Conservation (phyloP, 768 basidiomycete species). For the Psilocybe tampanensis region DNA sequence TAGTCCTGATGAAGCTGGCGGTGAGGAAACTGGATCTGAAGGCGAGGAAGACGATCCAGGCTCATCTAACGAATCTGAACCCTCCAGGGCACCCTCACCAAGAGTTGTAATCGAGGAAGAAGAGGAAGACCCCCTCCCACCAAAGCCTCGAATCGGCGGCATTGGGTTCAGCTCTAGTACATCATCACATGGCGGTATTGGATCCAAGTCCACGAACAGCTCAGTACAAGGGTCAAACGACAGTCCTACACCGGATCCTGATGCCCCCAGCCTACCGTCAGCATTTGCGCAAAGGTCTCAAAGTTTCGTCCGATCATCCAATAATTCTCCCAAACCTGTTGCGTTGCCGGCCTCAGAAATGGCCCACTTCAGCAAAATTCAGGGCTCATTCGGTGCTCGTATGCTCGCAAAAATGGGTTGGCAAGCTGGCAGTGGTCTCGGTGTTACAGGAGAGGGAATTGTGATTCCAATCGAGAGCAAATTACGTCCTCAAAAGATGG, state of each 20-base stretch:
- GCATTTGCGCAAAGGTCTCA: conserved; percentile 38
- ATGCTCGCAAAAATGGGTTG: conserved; percentile 97
- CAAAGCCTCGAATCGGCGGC: conserved; percentile 45
- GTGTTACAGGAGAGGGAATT: conserved; percentile 76
- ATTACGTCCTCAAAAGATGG: conserved; percentile 81
- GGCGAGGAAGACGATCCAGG: conserved; percentile 38
- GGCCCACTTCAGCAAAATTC: conserved; percentile 82
- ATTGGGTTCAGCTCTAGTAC: conserved; percentile 18
- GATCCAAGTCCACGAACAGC: conserved; percentile 16
- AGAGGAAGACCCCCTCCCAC: conserved; percentile 33
- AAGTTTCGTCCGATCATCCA: conserved; percentile 55
- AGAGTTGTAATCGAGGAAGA: conserved; percentile 54
- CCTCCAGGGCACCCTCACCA: conserved; percentile 58
- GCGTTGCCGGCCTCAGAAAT: conserved; percentile 66
- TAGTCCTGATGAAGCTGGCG: conserved; percentile 37
- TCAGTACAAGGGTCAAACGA: conserved; percentile 8
- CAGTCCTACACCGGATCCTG: conserved; percentile 10
- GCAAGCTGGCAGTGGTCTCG: conserved; percentile 81
- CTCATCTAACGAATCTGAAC: conserved; percentile 48
- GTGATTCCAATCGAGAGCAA: conserved; percentile 88
- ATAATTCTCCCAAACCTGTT: conserved; percentile 48
- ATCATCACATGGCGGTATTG: conserved; percentile 31
- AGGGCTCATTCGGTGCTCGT: conserved; percentile 79
- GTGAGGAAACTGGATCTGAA: conserved; percentile 36
- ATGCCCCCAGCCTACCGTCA: conserved; percentile 36